Base-by-base conservation (phyloP, 805 yeast genomes). In the Schizosaccharomyces japonicus region DNA sequence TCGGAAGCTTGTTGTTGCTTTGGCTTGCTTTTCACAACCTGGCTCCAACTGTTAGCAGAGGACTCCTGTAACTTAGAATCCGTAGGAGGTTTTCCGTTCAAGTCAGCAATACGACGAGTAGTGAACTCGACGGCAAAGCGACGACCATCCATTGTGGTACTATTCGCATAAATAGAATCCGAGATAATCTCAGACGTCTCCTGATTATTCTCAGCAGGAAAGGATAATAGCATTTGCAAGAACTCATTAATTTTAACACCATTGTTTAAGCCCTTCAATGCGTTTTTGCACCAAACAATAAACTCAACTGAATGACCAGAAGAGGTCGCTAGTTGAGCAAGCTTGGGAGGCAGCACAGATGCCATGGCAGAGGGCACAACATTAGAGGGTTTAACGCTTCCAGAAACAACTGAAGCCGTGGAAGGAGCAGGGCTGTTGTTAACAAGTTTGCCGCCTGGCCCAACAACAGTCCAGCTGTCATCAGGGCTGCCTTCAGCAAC, bases 141-240 rank as follows among this genome's bases (percentile, higher is more conserved):
- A 58, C 94, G 76, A 23, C 96, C 96, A 60, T 90, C 95, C 80
- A 87, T 76, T 1, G 85, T 78, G 2, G 85, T 72, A 36, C 93
- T 79, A 51, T 83, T 80, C 25, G 90, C 76, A 64, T 83, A 84
- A 50, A 87, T 75, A 10, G 95, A 82, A 57, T 87, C 98, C 1
- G 94, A 78, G 58, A 87, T 84, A 59, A 87, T 80, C 59, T 78
- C 94, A 45, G 70, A 67, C 0, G 93, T 74, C 54, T 83, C 94
- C 5, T 68, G 55, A 34, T 76, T 72, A n/a, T 47, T 42, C 17
- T 47, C 48, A n/a, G 71, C 63, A 31, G 95, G 95, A 52, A 87
- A 70, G 51, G 83, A 76, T 52, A 85, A 65, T 55, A 90, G 70
- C 58, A 90, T 76, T 49, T 79, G 76, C 45, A 87, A 66, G 39